Evolutionary conservation across 2,329 filamentous ascomycete species (phyloP).

Genomic region (Xylaria sp.): DNA sequence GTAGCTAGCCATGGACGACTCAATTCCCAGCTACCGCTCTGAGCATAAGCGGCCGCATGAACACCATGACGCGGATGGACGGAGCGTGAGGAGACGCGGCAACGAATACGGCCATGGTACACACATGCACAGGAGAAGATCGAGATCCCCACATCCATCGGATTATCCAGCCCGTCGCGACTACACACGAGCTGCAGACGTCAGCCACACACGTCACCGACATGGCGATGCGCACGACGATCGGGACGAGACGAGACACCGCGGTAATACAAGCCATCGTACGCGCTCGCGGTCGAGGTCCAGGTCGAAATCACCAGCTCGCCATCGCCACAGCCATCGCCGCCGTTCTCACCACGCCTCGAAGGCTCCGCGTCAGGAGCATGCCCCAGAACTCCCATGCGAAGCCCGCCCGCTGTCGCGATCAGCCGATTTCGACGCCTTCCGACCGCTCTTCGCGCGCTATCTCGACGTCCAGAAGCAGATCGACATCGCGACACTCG

Average conservation of each 20-base stretch:
- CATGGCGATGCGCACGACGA: conserved; percentile 4
- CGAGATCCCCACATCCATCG: conserved; percentile 33
- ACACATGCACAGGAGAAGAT: conserved; percentile 26
- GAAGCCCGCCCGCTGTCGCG: conserved; percentile 73
- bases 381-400: conserved; percentile 66
- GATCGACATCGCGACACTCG: conserved; percentile 73
- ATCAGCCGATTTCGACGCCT: conserved; percentile 68
- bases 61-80: conserved; percentile 32
- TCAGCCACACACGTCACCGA: background rate
- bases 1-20: conserved; percentile 32
- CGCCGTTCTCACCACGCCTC: conserved; percentile 30
- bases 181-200: background rate
- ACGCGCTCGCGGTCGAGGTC: conserved; percentile 4
- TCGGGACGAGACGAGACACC: background rate
- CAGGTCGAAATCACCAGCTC: conserved; percentile 23
- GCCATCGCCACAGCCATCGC: conserved; percentile 23
- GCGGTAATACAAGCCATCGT: background rate
- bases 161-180: conserved; percentile 1
- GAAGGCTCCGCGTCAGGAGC: background rate
- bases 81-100: conserved; percentile 34
- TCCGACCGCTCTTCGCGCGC: conserved; percentile 78
- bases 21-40: conserved; percentile 18
- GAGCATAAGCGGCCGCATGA: conserved; percentile 39
- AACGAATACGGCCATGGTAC: conserved; percentile 16
- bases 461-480: conserved; percentile 92